Evolutionary conservation across 805 yeast species (phyloP).

Genomic region (Yamadazyma scolyti): DNA sequence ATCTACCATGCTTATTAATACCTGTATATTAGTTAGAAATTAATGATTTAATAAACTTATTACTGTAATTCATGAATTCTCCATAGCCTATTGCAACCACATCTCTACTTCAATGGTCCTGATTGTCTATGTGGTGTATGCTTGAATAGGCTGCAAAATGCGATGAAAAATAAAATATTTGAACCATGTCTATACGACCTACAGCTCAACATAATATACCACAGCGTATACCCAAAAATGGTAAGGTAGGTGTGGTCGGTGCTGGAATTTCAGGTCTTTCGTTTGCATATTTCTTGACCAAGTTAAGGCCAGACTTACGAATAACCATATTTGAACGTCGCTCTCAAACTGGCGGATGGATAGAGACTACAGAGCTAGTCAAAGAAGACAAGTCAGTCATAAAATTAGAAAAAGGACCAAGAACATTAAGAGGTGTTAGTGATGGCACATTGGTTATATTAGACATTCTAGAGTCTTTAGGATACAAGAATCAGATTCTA

Average conservation of each 20-base stretch:
- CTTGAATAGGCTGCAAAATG: too few relatives aligned
- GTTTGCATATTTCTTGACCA: conserved; percentile 62
- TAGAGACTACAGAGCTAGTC: conserved; percentile 45
- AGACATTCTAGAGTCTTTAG: conserved; percentile 53
- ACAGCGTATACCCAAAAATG: conserved; percentile 25
- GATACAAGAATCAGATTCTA: conserved; percentile 45
- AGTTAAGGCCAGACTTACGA: conserved; percentile 71
- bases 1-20: conserved; percentile 19
- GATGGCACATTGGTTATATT: conserved; percentile 70
- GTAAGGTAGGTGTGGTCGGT: conserved; percentile 72
- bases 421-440: conserved; percentile 82
- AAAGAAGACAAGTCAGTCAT: conserved; percentile 17
- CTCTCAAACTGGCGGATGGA: conserved; percentile 73
- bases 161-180: too few relatives aligned
- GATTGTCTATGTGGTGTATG: too few relatives aligned
- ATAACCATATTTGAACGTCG: conserved; percentile 61
- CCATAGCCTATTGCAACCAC: too few relatives aligned
- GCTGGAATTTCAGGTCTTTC: conserved; percentile 86
- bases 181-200: too few relatives aligned
- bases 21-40: neutral
- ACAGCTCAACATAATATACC: too few relatives aligned
- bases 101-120: too few relatives aligned
- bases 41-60: too few relatives aligned
- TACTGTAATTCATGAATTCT: too few relatives aligned
- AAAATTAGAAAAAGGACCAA: conserved; percentile 79